Evolutionary conservation across 345 rosid species (phyloP).

Genomic region (Bruguiera sexangula): DNA sequence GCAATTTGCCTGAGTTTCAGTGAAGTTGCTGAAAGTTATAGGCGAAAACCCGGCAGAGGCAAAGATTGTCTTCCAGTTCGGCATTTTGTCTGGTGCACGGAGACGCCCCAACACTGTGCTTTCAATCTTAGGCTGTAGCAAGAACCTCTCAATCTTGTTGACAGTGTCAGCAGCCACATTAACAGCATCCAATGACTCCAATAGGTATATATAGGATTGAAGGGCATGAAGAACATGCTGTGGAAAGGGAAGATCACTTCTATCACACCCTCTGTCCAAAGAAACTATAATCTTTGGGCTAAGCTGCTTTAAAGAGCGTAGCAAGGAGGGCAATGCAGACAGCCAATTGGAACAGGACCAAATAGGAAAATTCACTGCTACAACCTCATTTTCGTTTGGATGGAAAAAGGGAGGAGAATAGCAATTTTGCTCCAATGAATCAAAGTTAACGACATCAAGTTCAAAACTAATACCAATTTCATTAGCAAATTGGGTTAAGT

Average conservation of each 20-base stretch:
- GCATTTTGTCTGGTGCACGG: slow-evolving; percentile 48
- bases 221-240: slow-evolving; percentile 71
- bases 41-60: slow-evolving; percentile 66
- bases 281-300: slow-evolving; percentile 78
- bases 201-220: slow-evolving; percentile 51
- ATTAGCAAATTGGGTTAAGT: slow-evolving; percentile 44
- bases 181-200: slow-evolving; percentile 83
- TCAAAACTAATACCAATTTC: slow-evolving; percentile 45
- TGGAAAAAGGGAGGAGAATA: slow-evolving; percentile 34
- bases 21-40: slow-evolving; percentile 61
- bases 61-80: slow-evolving; percentile 71
- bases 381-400: slow-evolving; percentile 38
- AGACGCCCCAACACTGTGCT: slow-evolving; percentile 60
- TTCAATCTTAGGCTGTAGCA: slow-evolving; percentile 69
- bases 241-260: slow-evolving; percentile 70
- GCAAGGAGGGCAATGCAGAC: slow-evolving; percentile 41
- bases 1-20: slow-evolving; percentile 85
- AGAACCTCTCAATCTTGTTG: slow-evolving; percentile 81
- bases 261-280: slow-evolving; percentile 77
- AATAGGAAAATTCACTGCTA: slow-evolving; percentile 52
- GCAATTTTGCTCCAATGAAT: slow-evolving; percentile 38
- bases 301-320: slow-evolving; percentile 68
- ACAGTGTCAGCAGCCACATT: slow-evolving; percentile 62
- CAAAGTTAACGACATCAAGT: slow-evolving; percentile 45
- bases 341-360: slow-evolving; percentile 41